phyloP scores from a whole-genome alignment of 352 stramenopile genomes.

The Globisporangium orthogonon region DNA sequence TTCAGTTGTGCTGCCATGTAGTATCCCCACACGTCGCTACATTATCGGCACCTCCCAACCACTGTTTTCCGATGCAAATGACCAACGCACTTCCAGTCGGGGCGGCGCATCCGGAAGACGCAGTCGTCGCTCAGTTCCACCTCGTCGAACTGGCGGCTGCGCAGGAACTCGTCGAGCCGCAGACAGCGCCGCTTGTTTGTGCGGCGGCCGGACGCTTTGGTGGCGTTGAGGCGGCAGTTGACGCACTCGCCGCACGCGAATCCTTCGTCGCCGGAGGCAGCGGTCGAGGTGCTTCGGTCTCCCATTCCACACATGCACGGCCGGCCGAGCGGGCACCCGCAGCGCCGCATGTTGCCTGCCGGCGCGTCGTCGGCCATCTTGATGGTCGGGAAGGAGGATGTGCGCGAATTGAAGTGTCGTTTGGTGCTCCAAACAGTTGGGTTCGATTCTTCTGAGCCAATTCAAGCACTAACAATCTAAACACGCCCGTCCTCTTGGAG shows the following conservation, averaged over 20 bases:
- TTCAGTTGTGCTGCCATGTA: constrained; percentile 19
- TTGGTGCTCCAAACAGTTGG: not conserved
- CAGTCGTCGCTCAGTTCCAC: constrained; percentile 32
- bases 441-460: not conserved
- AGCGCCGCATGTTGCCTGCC: constrained; percentile 47
- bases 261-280: too few relatives aligned
- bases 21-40: not conserved
- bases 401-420: too few relatives aligned
- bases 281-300: not conserved
- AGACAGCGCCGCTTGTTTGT: constrained; percentile 24
- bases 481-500: too few relatives aligned
- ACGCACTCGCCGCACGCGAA: constrained; percentile 40
- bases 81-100: constrained; percentile 47
- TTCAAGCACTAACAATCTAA: too few relatives aligned
- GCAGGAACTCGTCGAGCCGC: constrained; percentile 35
- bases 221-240: constrained; percentile 55
- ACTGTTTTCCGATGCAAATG: not conserved
- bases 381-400: not conserved
- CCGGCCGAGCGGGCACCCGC: constrained; percentile 49
- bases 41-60: too few relatives aligned
- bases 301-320: constrained; percentile 61
- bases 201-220: constrained; percentile 11
- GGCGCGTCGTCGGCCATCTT: constrained; percentile 8
- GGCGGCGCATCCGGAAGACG: constrained; percentile 48
- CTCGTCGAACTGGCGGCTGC: constrained; percentile 29